Evolutionary conservation across 371 early-diverging fungal genomes (phyloP).

Genomic region (Mucor indicus): DNA sequence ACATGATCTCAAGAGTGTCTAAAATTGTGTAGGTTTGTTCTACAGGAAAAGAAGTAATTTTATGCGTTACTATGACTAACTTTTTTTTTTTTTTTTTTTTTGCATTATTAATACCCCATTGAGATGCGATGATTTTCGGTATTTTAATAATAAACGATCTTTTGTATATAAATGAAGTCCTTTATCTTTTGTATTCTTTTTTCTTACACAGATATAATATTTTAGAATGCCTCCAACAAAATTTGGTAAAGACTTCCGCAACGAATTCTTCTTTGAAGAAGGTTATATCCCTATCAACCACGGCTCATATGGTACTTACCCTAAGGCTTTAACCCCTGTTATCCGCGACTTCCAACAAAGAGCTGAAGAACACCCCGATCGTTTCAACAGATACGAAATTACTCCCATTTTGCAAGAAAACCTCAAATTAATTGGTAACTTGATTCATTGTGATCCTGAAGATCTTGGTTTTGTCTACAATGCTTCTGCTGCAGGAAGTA

Average conservation of each 20-base stretch:
- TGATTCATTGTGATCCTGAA: slow-evolving; percentile 32
- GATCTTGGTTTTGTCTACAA: slow-evolving; percentile 35
- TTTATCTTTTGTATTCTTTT: no score
- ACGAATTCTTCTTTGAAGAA: slow-evolving; percentile 41
- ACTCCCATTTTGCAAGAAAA: neutral
- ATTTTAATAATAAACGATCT: no score
- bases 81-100: no score
- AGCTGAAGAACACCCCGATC: slow-evolving; percentile 18
- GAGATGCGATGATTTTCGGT: no score
- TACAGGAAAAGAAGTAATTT: no score
- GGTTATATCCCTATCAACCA: slow-evolving; percentile 40
- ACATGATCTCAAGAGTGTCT: no score
- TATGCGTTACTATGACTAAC: no score
- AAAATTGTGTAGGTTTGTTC: no score
- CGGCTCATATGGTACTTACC: slow-evolving; percentile 38
- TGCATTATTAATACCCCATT: no score
- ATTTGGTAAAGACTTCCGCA: slow-evolving; percentile 43
- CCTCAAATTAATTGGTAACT: slow-evolving; percentile 3
- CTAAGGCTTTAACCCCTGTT: slow-evolving; percentile 2
- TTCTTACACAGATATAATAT: no score
- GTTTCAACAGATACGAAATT: slow-evolving; percentile 10
- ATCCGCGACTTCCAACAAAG: slow-evolving; percentile 13
- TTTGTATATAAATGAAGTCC: no score
- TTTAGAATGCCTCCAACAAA: neutral
- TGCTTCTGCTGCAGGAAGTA: slow-evolving; percentile 36